Base-by-base conservation (phyloP, 2,329 filamentous ascomycete species). In the Cladobotryum protrusum region DNA sequence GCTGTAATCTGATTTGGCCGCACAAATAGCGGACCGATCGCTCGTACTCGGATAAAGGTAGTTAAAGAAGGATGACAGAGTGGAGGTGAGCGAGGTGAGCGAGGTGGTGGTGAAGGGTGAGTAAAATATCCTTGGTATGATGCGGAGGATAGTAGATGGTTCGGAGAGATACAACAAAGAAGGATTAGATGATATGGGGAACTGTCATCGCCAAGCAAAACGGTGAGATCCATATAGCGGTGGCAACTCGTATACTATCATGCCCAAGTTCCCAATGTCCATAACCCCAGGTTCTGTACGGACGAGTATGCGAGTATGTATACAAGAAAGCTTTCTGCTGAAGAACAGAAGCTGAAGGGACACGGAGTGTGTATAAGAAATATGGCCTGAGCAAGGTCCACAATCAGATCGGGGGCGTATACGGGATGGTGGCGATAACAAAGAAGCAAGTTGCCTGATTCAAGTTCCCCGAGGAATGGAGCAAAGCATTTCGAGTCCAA, bases 1-100 rank as follows among this genome's bases (percentile, higher is more conserved):
- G 53, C 47, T 45, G 43, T 45, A 35, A 47, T 50, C 9, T 47
- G 47, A 53, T 47, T 53, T 51, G 52, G 42, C 50, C 47, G 51
- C 49, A 45, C 47, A 45, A 48, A 39, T 45, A 50, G 43, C 47
- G 47, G 49, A 50, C 47, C 50, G 45, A 39, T 49, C 45, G 48
- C 48, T 48, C 20, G 49, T 46, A 40, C 36, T 43, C 42, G 32
- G 46, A 42, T 43, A 45, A 42, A 52, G 29, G 19, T 46, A 12
- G 43, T 19, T 42, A 32, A 41, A 45, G 47, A 40, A 40, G 45
- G 39, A 45, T 48, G 33, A 36, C 46, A 52, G 47, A 36, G 50
- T 45, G 50, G 42, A n/a, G n/a, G n/a, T n/a, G n/a, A n/a, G n/a
- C n/a, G 47, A 19, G 37, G 15, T 29, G 42, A 33, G 46, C 7